These are phyloP conservation scores for Colletotrichum sp. DNA, from an alignment of 2,329 filamentous ascomycete genomes.

Conservation along the genomic window DNA sequence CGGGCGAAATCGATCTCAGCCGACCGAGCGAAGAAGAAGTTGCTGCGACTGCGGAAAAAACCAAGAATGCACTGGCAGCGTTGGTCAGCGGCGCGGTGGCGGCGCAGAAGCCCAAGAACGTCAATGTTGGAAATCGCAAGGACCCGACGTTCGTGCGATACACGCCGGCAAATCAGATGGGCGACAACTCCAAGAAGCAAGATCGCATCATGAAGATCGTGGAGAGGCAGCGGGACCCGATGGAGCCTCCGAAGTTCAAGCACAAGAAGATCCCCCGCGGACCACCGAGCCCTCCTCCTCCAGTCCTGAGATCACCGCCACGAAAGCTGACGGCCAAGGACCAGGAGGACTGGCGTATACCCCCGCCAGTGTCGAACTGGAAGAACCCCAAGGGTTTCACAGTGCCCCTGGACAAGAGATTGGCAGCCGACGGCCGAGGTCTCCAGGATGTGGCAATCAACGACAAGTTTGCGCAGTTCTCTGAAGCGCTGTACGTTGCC, in stretches of 20 bases:
- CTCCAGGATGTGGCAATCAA: conserved; percentile 95
- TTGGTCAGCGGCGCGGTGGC: conserved; percentile 86
- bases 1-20: conserved; percentile 87
- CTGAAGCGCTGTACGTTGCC: conserved; percentile 91
- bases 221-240: conserved; percentile 88
- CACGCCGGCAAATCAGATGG: conserved; percentile 97
- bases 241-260: conserved; percentile 98
- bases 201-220: conserved; percentile 99
- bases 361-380: conserved; percentile 93
- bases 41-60: conserved; percentile 82
- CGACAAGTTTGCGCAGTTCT: conserved; percentile 97
- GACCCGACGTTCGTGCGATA: conserved; percentile 96
- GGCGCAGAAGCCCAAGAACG: conserved; percentile 94
- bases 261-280: conserved; percentile 97
- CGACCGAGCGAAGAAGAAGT: conserved; percentile 87
- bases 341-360: conserved; percentile 92
- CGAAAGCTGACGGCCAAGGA: conserved; percentile 96
- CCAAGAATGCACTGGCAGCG: conserved; percentile 81
- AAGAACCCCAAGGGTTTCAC: conserved; percentile 99
- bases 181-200: conserved; percentile 82
- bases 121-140: conserved; percentile 78
- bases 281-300: conserved; percentile 89
- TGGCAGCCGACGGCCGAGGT: conserved; percentile 91
- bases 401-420: conserved; percentile 90
- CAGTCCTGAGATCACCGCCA: conserved; percentile 93